Conservation (phyloP, 2,329 filamentous ascomycete species). For the Apiospora marii region DNA sequence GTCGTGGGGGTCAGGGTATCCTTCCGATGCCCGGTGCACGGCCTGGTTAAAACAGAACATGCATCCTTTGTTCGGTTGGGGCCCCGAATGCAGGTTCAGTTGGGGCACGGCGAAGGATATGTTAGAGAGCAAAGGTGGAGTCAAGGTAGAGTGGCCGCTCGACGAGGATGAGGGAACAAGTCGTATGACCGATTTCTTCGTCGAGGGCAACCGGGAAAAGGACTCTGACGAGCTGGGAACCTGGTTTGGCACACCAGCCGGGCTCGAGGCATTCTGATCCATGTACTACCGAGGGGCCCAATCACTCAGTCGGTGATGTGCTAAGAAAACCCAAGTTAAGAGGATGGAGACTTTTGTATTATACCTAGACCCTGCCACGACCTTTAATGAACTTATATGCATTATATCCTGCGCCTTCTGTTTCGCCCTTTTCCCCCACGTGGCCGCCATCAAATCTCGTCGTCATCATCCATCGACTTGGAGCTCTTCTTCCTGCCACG, state of each 20-base stretch:
- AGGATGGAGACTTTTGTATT: constrained; percentile 23
- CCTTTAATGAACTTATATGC: constrained; percentile 25
- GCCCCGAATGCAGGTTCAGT: constrained; percentile 89
- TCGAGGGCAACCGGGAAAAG: constrained; percentile 49
- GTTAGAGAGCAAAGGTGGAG: constrained; percentile 77
- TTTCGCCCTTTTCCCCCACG: background rate
- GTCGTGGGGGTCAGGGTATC: constrained; percentile 92
- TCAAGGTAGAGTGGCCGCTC: constrained; percentile 84
- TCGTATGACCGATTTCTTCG: constrained; percentile 81
- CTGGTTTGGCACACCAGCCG: constrained; percentile 83
- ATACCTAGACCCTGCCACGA: constrained; percentile 23
- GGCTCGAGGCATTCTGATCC: constrained; percentile 72
- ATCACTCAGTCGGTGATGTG: background rate
- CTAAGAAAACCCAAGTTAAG: background rate
- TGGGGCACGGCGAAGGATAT: constrained; percentile 96
- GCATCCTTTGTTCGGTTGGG: constrained; percentile 96
- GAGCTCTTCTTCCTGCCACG: constrained; percentile 59
- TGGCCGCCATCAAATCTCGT: constrained; percentile 58
- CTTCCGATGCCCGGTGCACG: constrained; percentile 82
- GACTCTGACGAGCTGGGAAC: constrained; percentile 72
- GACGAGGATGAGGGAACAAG: constrained; percentile 73
- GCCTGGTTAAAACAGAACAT: constrained; percentile 85
- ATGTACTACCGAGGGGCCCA: background rate
- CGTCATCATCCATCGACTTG: constrained; percentile 61
- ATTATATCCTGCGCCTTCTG: constrained; percentile 24